Base-by-base conservation (phyloP, 345 rosid species). In the Carallia pectinifolia region DNA sequence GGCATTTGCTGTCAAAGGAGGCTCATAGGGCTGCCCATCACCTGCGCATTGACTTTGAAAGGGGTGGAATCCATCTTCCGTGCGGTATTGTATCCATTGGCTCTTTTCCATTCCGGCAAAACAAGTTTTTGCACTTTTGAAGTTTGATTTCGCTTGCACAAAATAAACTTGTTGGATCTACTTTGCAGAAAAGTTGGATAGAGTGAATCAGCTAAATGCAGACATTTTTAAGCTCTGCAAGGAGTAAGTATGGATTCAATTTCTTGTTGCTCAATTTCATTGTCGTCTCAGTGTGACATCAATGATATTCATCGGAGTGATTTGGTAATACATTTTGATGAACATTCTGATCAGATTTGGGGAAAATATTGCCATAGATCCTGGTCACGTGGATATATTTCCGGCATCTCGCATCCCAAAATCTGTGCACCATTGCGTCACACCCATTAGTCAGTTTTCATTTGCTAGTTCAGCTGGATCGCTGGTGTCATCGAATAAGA, bases 41-140 rank as follows among this genome's bases (percentile, higher is more conserved):
- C 77, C 83, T 95, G 56, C 83, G 88, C 18, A 69, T 84, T 69
- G 99, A 95, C 79, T 83, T 92, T 86, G 97, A 95, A 80, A 88
- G 83, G 78, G 97, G 99, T 62, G 97, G 99, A 86, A 92, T 95
- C 65, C 97, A 95, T 87, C 90, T 95, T 23, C 70, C 80, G 74
- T 63, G 79, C 61, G 93, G 99, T 71, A 58, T 16, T 68, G 34
- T 69, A 61, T 10, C n/a, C 33, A n/a, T 56, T 56, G 53, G 36
- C 47, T 23, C 23, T 23, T 23, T 23, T 23, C 23, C 23, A 23
- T 23, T 23, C 23, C 23, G 23, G 23, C 23, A 23, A 23, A 23
- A 23, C 23, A 23, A 23, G 23, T 23, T 23, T n/a, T 23, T 23
- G 6, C 31, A 44, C 17, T 44, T 39, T 44, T 44, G 50, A 44